Conservation (phyloP, 2,329 filamentous ascomycete genomes). For the Ustulina deusta region DNA sequence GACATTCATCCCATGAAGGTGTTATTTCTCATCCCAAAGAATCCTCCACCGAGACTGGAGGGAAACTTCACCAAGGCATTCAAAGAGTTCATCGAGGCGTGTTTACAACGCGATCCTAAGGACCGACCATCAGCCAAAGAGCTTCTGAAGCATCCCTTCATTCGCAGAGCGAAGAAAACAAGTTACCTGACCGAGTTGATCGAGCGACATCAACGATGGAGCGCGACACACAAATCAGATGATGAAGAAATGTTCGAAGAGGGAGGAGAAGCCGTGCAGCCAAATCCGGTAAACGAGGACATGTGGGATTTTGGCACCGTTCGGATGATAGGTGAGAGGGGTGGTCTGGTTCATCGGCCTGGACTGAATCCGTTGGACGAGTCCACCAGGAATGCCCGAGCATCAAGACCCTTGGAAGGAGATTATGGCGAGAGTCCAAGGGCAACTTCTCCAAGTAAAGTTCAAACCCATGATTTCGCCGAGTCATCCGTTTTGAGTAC, state of each 20-base stretch:
- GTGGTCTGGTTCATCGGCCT: constrained; percentile 65
- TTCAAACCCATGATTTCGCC: constrained; percentile 59
- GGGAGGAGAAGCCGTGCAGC: constrained; percentile 66
- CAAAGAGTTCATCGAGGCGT: constrained; percentile 86
- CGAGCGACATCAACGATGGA: constrained; percentile 89
- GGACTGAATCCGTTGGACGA: constrained; percentile 81
- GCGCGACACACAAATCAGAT: constrained; percentile 79
- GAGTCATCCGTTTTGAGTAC: constrained; percentile 63
- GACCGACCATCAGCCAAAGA: constrained; percentile 90
- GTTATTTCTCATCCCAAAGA: constrained; percentile 95
- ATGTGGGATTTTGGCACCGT: constrained; percentile 99
- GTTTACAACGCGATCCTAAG: constrained; percentile 87
- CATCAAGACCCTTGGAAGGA: constrained; percentile 64
- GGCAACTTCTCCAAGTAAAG: constrained; percentile 65
- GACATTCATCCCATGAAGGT: constrained; percentile 99
- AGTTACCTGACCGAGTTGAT: constrained; percentile 97
- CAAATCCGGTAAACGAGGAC: constrained; percentile 77
- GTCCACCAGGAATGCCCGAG: constrained; percentile 81
- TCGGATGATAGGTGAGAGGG: constrained; percentile 77
- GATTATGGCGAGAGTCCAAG: constrained; percentile 66
- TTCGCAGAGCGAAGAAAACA: constrained; percentile 91
- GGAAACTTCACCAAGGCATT: constrained; percentile 85
- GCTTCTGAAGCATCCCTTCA: constrained; percentile 88
- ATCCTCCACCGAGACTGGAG: constrained; percentile 83
- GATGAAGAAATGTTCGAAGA: constrained; percentile 75